Percentiles rank a stretch among this genome's conserved stretches.
phyloP scores from a whole-genome alignment of 495 filamentous ascomycete genomes.

The Penicillium cataractarum region DNA sequence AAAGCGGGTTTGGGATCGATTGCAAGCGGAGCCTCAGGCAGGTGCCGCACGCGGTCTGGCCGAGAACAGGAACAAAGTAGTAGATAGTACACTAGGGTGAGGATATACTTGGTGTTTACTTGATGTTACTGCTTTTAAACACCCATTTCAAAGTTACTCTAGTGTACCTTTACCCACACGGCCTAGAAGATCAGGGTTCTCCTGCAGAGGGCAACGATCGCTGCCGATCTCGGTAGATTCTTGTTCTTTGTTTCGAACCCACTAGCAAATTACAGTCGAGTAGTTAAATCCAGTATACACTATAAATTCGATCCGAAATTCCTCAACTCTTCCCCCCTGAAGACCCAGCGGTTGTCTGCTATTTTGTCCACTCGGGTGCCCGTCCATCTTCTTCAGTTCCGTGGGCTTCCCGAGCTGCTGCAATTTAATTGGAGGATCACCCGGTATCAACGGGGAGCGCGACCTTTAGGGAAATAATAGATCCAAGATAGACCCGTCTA shows the following conservation, averaged over 20 bases:
- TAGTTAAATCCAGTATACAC: too few species aligned
- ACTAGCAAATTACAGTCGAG: too few species aligned
- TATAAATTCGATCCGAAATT: conserved; percentile 8
- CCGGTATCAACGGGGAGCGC: not conserved
- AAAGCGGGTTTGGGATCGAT: conserved; percentile 5
- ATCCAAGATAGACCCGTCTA: not conserved
- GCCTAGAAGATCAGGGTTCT: conserved; percentile 1
- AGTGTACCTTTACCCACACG: conserved; percentile 2
- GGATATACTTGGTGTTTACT: not conserved
- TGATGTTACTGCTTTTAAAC: not conserved
- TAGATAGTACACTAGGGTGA: not conserved
- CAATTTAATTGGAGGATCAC: conserved; percentile 9
- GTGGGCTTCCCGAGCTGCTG: conserved; percentile 16
- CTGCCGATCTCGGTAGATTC: conserved; percentile 14
- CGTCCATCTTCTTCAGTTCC: conserved; percentile 25
- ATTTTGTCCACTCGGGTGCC: conserved; percentile 24
- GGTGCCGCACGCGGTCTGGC: conserved; percentile 28
- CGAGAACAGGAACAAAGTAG: conserved; percentile 25
- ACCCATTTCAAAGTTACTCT: not conserved
- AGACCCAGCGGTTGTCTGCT: conserved; percentile 12
- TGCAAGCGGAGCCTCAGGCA: conserved; percentile 35
- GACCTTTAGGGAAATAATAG: not conserved
- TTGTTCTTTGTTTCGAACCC: conserved; percentile 15
- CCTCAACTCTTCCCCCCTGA: conserved; percentile 3
- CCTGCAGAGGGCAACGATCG: conserved; percentile 3